Base-by-base conservation (phyloP, 129 eudicot genomes). In the Artemisia annua region DNA sequence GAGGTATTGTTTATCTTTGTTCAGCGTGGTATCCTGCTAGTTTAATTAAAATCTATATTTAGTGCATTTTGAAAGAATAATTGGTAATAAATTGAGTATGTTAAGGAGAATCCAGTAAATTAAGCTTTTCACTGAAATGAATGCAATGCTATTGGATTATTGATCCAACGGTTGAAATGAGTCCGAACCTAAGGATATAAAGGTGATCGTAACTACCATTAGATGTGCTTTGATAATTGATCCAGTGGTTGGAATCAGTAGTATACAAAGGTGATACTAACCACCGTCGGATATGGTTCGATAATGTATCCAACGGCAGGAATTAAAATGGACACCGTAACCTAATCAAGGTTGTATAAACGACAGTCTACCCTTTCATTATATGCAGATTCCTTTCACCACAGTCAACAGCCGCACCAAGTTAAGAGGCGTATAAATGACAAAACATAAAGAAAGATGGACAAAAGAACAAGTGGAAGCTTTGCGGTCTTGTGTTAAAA, bases 381-480 rank as follows among this genome's bases (percentile, higher is more conserved):
- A 28, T 60, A n/a, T 24, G 54, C 43, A 75, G 35, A 44, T 61
- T 24, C 32, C 56, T 39, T 32, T 32, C 7, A 0, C 44, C 18
- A 62, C 43, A 32, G 7, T 32, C 43, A 32, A 32, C 7, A 32
- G 43, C 43, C 43, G 7, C 7, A 20, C 4, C 43, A 7, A 32
- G 7, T 32, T 4, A 32, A 32, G 1, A 32, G 43, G 43, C 43
- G 43, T 32, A 32, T 32, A 19, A 58, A 71, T 71, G 54, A 35
- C 16, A 71, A 50, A 48, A 11, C 56, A 3, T 48, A 67, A 15
- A 46, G 22, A 15, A 13, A 48, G 14, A 26, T 79, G 83, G 83
- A 79, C 79, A 17, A 18, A n/a, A 32, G 6, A 71, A 79, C 58
- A 79, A 48, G 75, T 12, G 60, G 52, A 58, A 61, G 83, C 79